A percentile compares a stretch with the other conserved stretches of the same genome.
Evolutionary conservation across 768 basidiomycete genomes (phyloP).

Genomic region (Thelephora ganbajun): DNA sequence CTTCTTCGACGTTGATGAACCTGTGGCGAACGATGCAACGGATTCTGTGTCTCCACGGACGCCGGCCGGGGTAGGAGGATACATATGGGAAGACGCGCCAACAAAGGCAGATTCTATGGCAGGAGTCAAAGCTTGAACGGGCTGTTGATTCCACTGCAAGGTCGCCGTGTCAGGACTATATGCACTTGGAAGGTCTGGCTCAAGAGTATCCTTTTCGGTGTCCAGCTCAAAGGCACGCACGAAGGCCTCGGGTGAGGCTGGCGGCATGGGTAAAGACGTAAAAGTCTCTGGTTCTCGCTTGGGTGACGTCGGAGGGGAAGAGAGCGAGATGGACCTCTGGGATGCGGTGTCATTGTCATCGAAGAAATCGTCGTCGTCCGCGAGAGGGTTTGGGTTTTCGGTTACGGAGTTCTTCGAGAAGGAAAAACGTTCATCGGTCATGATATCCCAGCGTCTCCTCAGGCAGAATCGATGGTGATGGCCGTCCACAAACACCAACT

Average conservation of each 20-base stretch:
- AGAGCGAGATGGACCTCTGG: slow-evolving; percentile 63
- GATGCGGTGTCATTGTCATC: slow-evolving; percentile 65
- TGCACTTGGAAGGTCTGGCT: neutral
- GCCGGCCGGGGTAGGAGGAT: slow-evolving; percentile 46
- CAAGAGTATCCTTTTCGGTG: neutral
- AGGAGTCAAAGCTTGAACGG: neutral
- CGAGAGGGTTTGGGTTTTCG: too few relatives aligned
- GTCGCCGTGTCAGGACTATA: neutral
- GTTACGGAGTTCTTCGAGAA: too few relatives aligned
- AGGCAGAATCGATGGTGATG: too few relatives aligned
- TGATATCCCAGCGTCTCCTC: too few relatives aligned
- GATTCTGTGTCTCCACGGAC: slow-evolving; percentile 30
- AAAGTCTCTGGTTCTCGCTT: slow-evolving; percentile 2
- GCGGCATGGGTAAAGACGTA: slow-evolving; percentile 24
- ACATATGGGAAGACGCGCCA: slow-evolving; percentile 10
- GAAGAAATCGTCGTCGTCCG: slow-evolving; percentile 1
- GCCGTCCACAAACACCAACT: too few relatives aligned
- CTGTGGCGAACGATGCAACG: slow-evolving; percentile 41
- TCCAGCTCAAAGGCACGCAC: slow-evolving; percentile 13
- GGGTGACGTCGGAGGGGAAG: slow-evolving; percentile 46
- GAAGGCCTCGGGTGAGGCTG: slow-evolving; percentile 28
- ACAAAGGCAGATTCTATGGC: neutral
- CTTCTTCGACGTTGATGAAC: slow-evolving; percentile 44
- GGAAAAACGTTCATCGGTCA: too few relatives aligned
- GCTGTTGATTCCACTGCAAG: neutral